These are phyloP conservation scores for Asclepias syriaca DNA, from an alignment of 257 asterid species.

Conservation along the genomic window DNA sequence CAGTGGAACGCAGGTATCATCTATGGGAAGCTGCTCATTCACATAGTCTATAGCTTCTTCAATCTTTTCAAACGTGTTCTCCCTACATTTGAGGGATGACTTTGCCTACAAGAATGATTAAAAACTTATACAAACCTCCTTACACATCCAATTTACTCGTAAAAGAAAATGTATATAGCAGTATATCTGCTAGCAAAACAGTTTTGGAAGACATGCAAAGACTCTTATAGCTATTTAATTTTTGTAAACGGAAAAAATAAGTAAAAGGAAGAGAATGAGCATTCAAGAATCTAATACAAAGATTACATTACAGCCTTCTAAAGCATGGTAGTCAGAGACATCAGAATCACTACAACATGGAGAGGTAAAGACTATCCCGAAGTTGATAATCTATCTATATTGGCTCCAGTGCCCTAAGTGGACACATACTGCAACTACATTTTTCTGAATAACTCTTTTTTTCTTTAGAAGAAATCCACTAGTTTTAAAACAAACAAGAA, in stretches of 20 bases:
- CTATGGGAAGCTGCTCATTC: constrained; percentile 31
- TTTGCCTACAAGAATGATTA: constrained; percentile 42
- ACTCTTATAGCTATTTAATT: background rate
- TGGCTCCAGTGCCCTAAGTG: too few relatives aligned
- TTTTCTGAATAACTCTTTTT: too few relatives aligned
- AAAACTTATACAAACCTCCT: background rate
- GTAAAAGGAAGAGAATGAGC: background rate
- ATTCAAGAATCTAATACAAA: background rate
- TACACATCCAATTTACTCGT: background rate
- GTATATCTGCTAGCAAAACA: background rate
- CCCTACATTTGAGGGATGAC: constrained; percentile 49
- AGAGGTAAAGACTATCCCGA: background rate
- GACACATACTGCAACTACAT: too few relatives aligned
- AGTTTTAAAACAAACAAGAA: too few relatives aligned
- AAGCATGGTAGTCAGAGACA: too few relatives aligned
- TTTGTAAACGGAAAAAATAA: background rate
- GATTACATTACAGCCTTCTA: background rate
- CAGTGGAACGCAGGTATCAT: constrained; percentile 28
- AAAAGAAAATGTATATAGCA: background rate
- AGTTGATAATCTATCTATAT: too few relatives aligned
- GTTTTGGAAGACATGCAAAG: background rate
- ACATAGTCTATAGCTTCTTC: constrained; percentile 58
- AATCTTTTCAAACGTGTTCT: constrained; percentile 49
- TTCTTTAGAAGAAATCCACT: too few relatives aligned
- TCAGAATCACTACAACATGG: background rate